Percentiles rank a stretch among this genome's conserved stretches.
Conservation (phyloP, 345 rosid species). For the Arabis hirsuta region DNA sequence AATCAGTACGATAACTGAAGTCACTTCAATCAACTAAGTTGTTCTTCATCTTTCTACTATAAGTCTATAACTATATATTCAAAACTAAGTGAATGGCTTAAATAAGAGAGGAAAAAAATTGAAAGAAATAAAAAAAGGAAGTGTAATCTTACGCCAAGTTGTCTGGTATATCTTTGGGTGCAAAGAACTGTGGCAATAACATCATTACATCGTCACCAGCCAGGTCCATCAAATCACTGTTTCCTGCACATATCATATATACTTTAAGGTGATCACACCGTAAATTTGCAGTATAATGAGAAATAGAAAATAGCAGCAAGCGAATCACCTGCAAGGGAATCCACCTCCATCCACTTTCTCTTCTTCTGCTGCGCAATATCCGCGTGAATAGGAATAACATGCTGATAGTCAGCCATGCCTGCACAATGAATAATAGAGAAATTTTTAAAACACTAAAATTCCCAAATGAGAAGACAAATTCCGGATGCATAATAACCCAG, state of each 20-base stretch:
- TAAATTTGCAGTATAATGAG: slow-evolving; percentile 1
- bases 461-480: background rate
- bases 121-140: slow-evolving; percentile 22
- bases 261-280: slow-evolving; percentile 7
- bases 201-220: slow-evolving; percentile 87
- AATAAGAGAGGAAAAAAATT: background rate
- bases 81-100: background rate
- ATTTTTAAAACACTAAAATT: background rate
- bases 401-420: slow-evolving; percentile 99
- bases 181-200: slow-evolving; percentile 77
- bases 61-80: background rate
- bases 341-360: slow-evolving; percentile 67
- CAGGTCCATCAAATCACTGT: slow-evolving; percentile 60
- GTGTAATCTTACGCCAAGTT: slow-evolving; percentile 67
- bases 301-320: background rate
- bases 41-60: background rate
- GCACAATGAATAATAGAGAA: slow-evolving; percentile 5
- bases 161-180: slow-evolving; percentile 80
- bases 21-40: background rate
- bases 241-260: slow-evolving; percentile 47
- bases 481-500: background rate
- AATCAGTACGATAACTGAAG: slow-evolving; percentile 12
- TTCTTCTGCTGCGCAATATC: slow-evolving; percentile 69
- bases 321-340: slow-evolving; percentile 56
- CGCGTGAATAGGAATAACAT: slow-evolving; percentile 90